phyloP scores from a whole-genome alignment of 176 grass and related monocot genomes.

The Zoysia pacifica region DNA sequence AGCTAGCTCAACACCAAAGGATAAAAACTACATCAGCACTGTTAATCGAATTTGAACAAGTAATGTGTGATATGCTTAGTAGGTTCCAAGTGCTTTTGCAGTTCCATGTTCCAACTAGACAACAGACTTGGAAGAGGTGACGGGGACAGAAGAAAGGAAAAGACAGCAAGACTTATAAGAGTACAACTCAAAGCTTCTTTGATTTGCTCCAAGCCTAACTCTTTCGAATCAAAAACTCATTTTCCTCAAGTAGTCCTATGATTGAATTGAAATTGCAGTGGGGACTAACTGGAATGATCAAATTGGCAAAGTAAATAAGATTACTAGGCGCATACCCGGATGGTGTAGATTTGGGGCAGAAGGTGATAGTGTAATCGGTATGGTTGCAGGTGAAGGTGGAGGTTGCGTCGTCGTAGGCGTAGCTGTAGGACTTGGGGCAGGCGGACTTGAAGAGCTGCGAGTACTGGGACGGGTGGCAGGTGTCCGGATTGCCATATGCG shows the following conservation, averaged over 20 bases:
- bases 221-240: slow-evolving; percentile 22
- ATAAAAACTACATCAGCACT: background rate
- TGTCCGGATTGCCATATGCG: slow-evolving; percentile 60
- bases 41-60: background rate
- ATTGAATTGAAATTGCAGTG: too few relatives aligned
- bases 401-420: slow-evolving; percentile 93
- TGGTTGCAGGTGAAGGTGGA: slow-evolving; percentile 90
- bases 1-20: background rate
- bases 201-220: slow-evolving; percentile 25
- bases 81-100: background rate
- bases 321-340: background rate
- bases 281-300: too few relatives aligned
- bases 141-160: slow-evolving; percentile 61
- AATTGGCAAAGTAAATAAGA: too few relatives aligned
- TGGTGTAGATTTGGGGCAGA: slow-evolving; percentile 56
- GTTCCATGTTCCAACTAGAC: slow-evolving; percentile 24
- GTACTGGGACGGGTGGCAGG: slow-evolving; percentile 83
- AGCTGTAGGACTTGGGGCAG: slow-evolving; percentile 88
- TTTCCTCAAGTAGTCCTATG: background rate
- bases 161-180: slow-evolving; percentile 20
- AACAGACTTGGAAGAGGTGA: too few relatives aligned
- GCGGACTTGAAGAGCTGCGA: slow-evolving; percentile 94
- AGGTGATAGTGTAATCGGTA: slow-evolving; percentile 85
- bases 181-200: slow-evolving; percentile 50
- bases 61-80: background rate